Conservation (phyloP, 2,329 filamentous ascomycete species). For the Xylaria sp. region DNA sequence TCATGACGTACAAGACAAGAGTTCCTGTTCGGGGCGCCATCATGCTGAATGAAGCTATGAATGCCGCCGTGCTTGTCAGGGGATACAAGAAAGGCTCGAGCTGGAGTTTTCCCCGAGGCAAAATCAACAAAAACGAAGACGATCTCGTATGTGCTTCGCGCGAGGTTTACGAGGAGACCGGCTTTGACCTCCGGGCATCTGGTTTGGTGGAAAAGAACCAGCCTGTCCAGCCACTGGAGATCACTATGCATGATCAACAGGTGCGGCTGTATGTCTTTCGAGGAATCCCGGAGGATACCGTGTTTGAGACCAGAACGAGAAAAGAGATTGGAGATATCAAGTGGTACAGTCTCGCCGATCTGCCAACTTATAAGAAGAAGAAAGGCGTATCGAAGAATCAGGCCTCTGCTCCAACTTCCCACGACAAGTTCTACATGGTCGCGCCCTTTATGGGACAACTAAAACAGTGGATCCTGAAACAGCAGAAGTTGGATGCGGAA, state of each 20-base stretch:
- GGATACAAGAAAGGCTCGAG: constrained; percentile 96
- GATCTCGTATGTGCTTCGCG: constrained; percentile 90
- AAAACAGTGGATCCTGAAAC: constrained; percentile 84
- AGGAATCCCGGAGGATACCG: constrained; percentile 76
- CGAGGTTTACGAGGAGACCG: constrained; percentile 95
- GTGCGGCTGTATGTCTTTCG: constrained; percentile 90
- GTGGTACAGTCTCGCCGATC: constrained; percentile 86
- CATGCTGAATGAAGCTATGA: constrained; percentile 89
- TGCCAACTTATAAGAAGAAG: constrained; percentile 71
- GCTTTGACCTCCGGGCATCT: constrained; percentile 71
- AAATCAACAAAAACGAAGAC: constrained; percentile 96
- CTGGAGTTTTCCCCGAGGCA: constrained; percentile 95
- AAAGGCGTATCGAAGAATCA: constrained; percentile 49
- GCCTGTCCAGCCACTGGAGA: constrained; percentile 76
- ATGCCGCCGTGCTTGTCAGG: constrained; percentile 86
- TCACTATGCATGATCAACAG: constrained; percentile 88
- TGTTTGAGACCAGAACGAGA: constrained; percentile 83
- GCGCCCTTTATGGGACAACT: constrained; percentile 82
- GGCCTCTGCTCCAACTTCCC: constrained; percentile 53
- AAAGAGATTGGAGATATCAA: constrained; percentile 97
- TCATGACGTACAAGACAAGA: constrained; percentile 88
- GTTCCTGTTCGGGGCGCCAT: constrained; percentile 94
- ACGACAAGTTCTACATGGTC: constrained; percentile 96
- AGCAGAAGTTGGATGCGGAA: constrained; percentile 65
- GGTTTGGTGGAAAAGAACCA: constrained; percentile 68